Base-by-base conservation (phyloP, 2,329 filamentous ascomycete genomes). In the Fusarium foetens region DNA sequence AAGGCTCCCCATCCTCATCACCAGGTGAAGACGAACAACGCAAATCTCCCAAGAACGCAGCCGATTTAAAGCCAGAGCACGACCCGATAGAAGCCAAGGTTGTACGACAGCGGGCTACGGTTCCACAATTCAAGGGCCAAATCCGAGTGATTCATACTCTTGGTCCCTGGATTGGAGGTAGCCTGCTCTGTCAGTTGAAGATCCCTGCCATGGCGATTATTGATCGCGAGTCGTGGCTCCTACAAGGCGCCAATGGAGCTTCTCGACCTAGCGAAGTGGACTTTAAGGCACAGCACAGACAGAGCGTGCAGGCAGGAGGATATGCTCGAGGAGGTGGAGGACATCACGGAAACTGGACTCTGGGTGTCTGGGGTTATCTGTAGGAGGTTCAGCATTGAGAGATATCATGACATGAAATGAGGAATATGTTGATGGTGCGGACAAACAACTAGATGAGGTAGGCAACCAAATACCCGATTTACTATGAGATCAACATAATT, bases 81-180 rank as follows among this genome's bases (percentile, higher is more conserved):
- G 81, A 82, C 39, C 74, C 75, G 1, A 79, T 83, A 35, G 82
- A 82, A 48, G 80, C 80, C 45, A 83, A 83, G 65, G 76, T 83
- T 23, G 72, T 72, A 29, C 77, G 81, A 19, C 78, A 81, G 41
- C 77, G 81, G 19, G 79, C 79, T 2, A 61, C 70, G 76, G 60
- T 84, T 82, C 73, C 83, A 75, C 73, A 82, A 74, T 77, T 89
- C 3, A 87, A 89, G 42, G 92, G 92, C 5, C 82, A 85, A 33
- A 83, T 94, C 42, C 86, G 93, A 31, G 91, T 87, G 5, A 83
- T 94, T 4, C 90, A 93, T 68, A 90, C 91, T 2, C 81, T 95
- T 3, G 93, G 93, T 0, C 84, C 92, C 4, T 95, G 93, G 92
- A 87, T 88, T 25, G 93, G 93, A 16, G 93, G 90, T 6, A 94